These are phyloP conservation scores for Cocos nucifera DNA, from an alignment of 176 grass and related monocot genomes.

Conservation along the genomic window DNA sequence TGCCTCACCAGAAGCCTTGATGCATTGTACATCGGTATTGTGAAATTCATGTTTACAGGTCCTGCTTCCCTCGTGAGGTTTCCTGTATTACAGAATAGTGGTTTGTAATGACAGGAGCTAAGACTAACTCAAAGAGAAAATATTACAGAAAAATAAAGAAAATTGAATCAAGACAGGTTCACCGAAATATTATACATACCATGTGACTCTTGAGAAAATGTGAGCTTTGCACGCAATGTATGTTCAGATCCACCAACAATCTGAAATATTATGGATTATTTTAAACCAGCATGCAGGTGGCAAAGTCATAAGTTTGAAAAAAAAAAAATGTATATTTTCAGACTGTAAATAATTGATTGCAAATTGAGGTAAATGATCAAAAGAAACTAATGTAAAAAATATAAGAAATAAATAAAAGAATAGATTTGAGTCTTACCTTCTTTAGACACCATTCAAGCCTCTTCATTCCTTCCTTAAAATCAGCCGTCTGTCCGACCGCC, in stretches of 20 bases:
- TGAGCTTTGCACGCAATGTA: conserved; percentile 89
- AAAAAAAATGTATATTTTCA: no score
- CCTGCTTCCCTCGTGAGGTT: conserved; percentile 91
- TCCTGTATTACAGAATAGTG: conserved; percentile 40
- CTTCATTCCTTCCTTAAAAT: conserved; percentile 93
- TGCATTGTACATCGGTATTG: conserved; percentile 95
- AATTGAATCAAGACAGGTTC: no score
- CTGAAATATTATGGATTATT: conserved; percentile 20
- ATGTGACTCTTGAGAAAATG: conserved; percentile 89
- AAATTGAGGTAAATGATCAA: no score
- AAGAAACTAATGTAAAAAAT: no score
- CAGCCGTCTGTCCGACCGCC: conserved; percentile 67
- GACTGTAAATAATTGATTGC: no score
- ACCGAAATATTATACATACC: conserved; percentile 33
- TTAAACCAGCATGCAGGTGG: no score
- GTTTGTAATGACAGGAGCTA: neutral
- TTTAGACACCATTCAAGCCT: conserved; percentile 97
- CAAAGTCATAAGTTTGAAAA: no score
- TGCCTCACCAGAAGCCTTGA: conserved; percentile 80
- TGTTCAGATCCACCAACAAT: conserved; percentile 98
- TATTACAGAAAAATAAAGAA: no score
- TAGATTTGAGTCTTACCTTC: conserved; percentile 41
- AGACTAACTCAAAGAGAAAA: no score
- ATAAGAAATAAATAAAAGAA: no score
- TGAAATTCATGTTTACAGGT: conserved; percentile 97